These are phyloP conservation scores for Orbilia javanica DNA, from an alignment of 2,329 filamentous ascomycete species.

Conservation along the genomic window DNA sequence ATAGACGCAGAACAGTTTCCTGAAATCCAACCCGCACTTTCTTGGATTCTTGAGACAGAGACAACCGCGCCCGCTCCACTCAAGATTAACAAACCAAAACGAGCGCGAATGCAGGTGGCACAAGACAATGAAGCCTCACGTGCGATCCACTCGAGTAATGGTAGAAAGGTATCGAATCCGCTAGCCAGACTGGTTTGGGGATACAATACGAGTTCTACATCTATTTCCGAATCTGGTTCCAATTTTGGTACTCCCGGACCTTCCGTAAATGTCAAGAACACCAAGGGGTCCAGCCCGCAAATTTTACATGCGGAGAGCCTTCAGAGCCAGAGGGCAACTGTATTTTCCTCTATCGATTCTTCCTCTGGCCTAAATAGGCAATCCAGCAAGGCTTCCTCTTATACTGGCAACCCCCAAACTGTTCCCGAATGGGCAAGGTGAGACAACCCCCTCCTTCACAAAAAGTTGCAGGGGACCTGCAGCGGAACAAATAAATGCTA, in stretches of 20 bases:
- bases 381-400: conserved; percentile 54
- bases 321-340: conserved; percentile 52
- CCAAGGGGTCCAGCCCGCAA: conserved; percentile 49
- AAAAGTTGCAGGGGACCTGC: conserved; percentile 42
- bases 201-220: conserved; percentile 37
- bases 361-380: conserved; percentile 40
- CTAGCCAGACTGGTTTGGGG: conserved; percentile 18
- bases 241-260: conserved; percentile 31
- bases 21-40: conserved; percentile 57
- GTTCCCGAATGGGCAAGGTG: conserved; percentile 59
- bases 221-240: conserved; percentile 34
- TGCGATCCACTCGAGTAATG: conserved; percentile 40
- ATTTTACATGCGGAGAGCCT: conserved; percentile 40
- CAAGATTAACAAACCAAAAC: conserved; percentile 55
- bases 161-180: conserved; percentile 31
- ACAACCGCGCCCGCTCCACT: conserved; percentile 50
- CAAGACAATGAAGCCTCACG: conserved; percentile 43
- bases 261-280: conserved; percentile 52
- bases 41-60: conserved; percentile 57
- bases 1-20: conserved; percentile 57
- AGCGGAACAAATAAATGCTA: conserved; percentile 45
- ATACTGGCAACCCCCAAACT: conserved; percentile 44
- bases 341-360: conserved; percentile 40
- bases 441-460: conserved; percentile 50
- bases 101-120: conserved; percentile 57